Conservation (phyloP, 1,139 yeast genomes). For the Cylindricascospora bacillispora region DNA sequence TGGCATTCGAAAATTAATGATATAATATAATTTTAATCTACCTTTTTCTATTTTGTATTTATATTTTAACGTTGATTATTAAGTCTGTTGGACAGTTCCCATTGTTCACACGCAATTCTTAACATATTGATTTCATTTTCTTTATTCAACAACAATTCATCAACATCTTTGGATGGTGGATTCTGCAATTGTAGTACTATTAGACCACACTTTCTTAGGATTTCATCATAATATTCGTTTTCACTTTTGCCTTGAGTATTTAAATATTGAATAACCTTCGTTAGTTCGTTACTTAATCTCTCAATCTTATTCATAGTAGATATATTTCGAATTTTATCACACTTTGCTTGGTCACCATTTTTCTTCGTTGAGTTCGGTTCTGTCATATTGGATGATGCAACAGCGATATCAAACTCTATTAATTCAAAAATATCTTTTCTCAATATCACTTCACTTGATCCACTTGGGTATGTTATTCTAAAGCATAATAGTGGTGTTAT, state of each 20-base stretch:
- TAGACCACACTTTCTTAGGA: constrained; percentile 13
- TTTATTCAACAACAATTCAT: constrained; percentile 13
- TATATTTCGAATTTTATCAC: too few relatives aligned
- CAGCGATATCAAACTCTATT: too few relatives aligned
- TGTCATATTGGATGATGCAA: too few relatives aligned
- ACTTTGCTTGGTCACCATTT: too few relatives aligned
- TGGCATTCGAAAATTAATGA: constrained; percentile 61
- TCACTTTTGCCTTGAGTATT: constrained; percentile 9
- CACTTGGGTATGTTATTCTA: too few relatives aligned
- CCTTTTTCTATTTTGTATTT: constrained; percentile 1
- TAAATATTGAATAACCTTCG: constrained; percentile 11
- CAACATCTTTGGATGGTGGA: constrained; percentile 15
- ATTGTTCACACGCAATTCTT: constrained; percentile 18
- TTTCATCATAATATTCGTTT: constrained; percentile 7
- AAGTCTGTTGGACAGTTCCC: constrained; percentile 14
- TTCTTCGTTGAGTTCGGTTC: too few relatives aligned
- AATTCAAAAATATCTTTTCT: too few relatives aligned
- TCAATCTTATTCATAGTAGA: too few relatives aligned
- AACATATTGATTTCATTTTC: constrained; percentile 18
- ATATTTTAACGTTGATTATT: too few relatives aligned
- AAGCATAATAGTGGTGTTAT: too few relatives aligned
- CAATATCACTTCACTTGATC: too few relatives aligned
- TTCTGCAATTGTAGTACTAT: constrained; percentile 13
- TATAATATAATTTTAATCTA: constrained; percentile 24
- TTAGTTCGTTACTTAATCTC: constrained; percentile 7